Conservation (phyloP, 139 green algal genomes). For the Chlorella sp. region DNA sequence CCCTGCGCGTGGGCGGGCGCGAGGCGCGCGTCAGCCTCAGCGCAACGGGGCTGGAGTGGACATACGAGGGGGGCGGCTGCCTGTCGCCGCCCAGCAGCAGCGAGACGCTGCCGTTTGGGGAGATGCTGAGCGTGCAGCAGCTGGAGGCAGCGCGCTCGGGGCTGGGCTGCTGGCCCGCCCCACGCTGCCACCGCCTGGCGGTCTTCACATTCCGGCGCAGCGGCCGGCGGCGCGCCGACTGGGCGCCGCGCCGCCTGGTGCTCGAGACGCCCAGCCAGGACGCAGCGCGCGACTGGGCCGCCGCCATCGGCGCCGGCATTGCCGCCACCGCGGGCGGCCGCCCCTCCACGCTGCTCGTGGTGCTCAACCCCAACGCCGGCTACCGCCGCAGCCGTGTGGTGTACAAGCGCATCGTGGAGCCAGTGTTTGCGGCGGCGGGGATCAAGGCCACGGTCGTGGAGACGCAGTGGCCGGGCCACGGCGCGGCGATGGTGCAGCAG, state of each 20-base stretch:
- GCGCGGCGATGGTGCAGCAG: slow-evolving; percentile 42
- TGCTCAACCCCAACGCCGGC: slow-evolving; percentile 84
- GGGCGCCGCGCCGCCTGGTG: slow-evolving; percentile 7
- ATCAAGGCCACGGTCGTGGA: slow-evolving; percentile 55
- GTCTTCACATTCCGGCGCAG: slow-evolving; percentile 21
- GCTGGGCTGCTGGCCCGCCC: background rate
- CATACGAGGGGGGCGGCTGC: background rate
- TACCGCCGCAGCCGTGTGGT: slow-evolving; percentile 30
- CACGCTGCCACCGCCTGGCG: background rate
- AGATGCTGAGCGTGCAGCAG: slow-evolving; percentile 13
- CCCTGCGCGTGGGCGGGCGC: background rate
- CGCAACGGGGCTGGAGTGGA: slow-evolving; percentile 1
- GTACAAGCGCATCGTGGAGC: slow-evolving; percentile 57
- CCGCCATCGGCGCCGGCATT: slow-evolving; percentile 11
- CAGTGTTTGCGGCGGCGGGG: slow-evolving; percentile 59
- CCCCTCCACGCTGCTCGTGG: slow-evolving; percentile 63
- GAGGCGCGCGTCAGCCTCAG: background rate
- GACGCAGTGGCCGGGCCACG: slow-evolving; percentile 65
- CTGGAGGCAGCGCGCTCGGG: background rate
- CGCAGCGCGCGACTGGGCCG: background rate
- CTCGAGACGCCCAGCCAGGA: slow-evolving; percentile 16
- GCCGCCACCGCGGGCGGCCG: background rate
- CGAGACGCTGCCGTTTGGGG: slow-evolving; percentile 2
- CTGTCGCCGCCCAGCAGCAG: background rate
- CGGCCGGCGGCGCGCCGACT: slow-evolving; percentile 7